A percentile compares a stretch with the other conserved stretches of the same genome.
Evolutionary conservation across 2,329 filamentous ascomycete genomes (phyloP).

Genomic region (Colletotrichum sansevieriae): DNA sequence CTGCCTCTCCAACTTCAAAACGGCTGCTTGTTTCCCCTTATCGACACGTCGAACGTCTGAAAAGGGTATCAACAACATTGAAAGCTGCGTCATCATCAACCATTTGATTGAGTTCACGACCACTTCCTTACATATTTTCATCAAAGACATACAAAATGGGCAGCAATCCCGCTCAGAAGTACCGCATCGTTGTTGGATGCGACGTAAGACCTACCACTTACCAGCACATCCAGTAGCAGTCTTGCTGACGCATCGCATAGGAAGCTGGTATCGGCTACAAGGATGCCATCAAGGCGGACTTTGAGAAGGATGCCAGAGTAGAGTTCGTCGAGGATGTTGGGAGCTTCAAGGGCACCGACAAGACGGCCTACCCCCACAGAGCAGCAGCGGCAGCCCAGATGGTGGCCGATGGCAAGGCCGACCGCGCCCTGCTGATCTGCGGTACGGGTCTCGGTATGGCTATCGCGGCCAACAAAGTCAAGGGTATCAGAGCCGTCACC

Average conservation of each 20-base stretch:
- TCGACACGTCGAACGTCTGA: too few species aligned
- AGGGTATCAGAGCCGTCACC: constrained; percentile 86
- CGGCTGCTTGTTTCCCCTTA: background rate
- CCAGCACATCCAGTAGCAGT: background rate
- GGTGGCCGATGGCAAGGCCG: constrained; percentile 73
- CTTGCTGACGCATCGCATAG: constrained; percentile 45
- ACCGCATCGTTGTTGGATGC: constrained; percentile 67
- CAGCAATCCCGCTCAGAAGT: constrained; percentile 51
- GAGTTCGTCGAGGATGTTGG: constrained; percentile 80
- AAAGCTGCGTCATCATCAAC: background rate
- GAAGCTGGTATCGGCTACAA: constrained; percentile 86
- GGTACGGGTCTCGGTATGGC: constrained; percentile 90
- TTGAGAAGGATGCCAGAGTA: constrained; percentile 77
- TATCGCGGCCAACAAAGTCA: constrained; percentile 90
- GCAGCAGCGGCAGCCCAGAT: constrained; percentile 79
- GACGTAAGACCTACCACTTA: constrained; percentile 57
- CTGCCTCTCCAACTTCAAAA: constrained; percentile 22
- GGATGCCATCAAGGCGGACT: constrained; percentile 79
- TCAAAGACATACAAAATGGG: constrained; percentile 16
- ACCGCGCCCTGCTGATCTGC: constrained; percentile 86
- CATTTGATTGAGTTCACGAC: too few species aligned
- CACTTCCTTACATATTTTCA: background rate
- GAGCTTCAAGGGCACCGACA: constrained; percentile 74
- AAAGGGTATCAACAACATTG: background rate
- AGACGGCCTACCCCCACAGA: constrained; percentile 85